Evolutionary conservation across 2,329 filamentous ascomycete species (phyloP).

Genomic region (Fusarium sp.): DNA sequence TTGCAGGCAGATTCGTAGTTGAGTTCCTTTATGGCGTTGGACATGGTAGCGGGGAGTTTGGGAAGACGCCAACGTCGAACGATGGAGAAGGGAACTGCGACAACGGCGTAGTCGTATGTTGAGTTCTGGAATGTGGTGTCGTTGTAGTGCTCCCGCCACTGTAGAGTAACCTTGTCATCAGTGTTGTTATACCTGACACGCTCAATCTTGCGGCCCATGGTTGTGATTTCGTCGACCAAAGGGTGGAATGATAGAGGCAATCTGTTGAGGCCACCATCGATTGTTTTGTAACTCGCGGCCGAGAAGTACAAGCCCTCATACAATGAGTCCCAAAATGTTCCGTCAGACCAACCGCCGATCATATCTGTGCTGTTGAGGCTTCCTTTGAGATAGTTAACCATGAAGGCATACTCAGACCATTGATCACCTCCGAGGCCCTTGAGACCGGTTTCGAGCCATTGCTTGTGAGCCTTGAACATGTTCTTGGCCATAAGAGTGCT

Average conservation of each 20-base stretch:
- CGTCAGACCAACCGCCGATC: background rate
- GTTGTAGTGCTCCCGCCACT: slow-evolving; percentile 15
- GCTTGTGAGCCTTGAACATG: slow-evolving; percentile 26
- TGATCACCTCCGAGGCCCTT: slow-evolving; percentile 17
- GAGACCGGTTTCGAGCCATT: slow-evolving; percentile 17
- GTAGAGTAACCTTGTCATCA: background rate
- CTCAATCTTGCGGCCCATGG: slow-evolving; percentile 18
- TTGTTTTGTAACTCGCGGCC: slow-evolving; percentile 12
- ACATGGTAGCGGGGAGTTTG: background rate
- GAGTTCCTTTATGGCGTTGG: slow-evolving; percentile 20
- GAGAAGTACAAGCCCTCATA: slow-evolving; percentile 16
- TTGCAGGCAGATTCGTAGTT: slow-evolving; percentile 17
- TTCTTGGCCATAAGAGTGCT: slow-evolving; percentile 27
- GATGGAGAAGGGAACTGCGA: slow-evolving; percentile 13
- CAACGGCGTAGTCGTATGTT: slow-evolving; percentile 1
- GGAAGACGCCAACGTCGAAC: slow-evolving; percentile 21
- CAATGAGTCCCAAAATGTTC: background rate
- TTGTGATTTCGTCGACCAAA: slow-evolving; percentile 6
- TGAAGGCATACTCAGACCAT: slow-evolving; percentile 15
- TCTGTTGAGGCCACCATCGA: slow-evolving; percentile 6
- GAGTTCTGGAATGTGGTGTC: slow-evolving; percentile 18
- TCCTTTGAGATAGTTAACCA: slow-evolving; percentile 23
- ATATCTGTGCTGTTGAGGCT: slow-evolving; percentile 20
- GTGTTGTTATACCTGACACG: background rate
- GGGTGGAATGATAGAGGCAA: slow-evolving; percentile 2